Base-by-base conservation (phyloP, 331 rosid species). In the Arachis monticola region DNA sequence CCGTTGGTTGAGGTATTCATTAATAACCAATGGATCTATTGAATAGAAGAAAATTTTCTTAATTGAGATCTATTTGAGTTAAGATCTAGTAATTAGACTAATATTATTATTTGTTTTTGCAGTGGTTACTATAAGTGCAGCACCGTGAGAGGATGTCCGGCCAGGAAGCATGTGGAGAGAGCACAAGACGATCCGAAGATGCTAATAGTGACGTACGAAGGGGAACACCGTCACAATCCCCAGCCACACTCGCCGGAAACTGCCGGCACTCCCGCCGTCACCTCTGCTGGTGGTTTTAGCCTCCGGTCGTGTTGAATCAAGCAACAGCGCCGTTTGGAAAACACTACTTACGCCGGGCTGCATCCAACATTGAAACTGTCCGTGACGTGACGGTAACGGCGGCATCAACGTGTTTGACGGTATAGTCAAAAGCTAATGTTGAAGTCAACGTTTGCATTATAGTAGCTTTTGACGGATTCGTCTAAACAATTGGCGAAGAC, bases 41-140 rank as follows among this genome's bases (percentile, higher is more conserved):
- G 8, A 44, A 44, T 44, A 44, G 7, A 27, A 6, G 1, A 0
- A 5, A 44, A 6, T 44, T 5, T 8, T 10, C 53, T 48, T 10
- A 48, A 9, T 8, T 48, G 11, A 48, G 53, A 48, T 48, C 53
- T 44, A 2, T 5, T 44, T 5, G 48, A 32, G 31, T 31, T 1
- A 11, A 38, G 1, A 5, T 44, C 17, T 48, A 51, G 48, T 14
- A 8, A 44, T 44, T 44, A 44, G 1, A 10, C 14, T 51, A 11
- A 51, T 3, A 2, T 3, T 51, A 31, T 55, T 45, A 5, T 6
- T 48, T 17, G 22, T 69, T 5, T 13, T 64, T 60, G 72, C 85
- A 91, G 97, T 1, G 97, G 95, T 0, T 91, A 89, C 76, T 91
- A 91, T 7, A 89, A 77, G 82, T 91, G 97, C 58, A 91, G 97